Evolutionary conservation across 2,329 filamentous ascomycete species (phyloP).

Genomic region (Aspergillus tanneri): DNA sequence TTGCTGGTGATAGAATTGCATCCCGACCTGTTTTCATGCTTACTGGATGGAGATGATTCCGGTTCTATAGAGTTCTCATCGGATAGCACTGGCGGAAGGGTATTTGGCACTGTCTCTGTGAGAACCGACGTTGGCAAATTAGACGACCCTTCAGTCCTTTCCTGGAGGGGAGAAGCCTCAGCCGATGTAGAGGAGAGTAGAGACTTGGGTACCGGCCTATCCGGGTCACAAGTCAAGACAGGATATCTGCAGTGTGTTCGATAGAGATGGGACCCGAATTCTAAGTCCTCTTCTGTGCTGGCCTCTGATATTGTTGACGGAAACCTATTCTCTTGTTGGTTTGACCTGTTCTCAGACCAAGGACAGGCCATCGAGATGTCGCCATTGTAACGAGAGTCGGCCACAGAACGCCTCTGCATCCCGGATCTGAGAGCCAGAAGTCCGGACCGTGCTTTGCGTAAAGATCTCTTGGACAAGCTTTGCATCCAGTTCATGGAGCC

Average conservation of each 20-base stretch:
- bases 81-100: no score
- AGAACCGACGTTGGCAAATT: not conserved
- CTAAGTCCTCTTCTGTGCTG: conserved; percentile 30
- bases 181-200: conserved; percentile 3
- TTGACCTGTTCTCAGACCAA: conserved; percentile 18
- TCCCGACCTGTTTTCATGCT: not conserved
- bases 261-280: conserved; percentile 29
- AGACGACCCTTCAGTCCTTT: not conserved
- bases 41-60: no score
- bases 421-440: conserved; percentile 31
- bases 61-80: no score
- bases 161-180: not conserved
- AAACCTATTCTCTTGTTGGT: conserved; percentile 14
- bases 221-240: not conserved
- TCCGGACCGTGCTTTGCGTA: conserved; percentile 34
- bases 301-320: conserved; percentile 27
- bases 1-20: not conserved
- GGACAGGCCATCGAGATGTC: conserved; percentile 14
- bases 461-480: conserved; percentile 28
- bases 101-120: not conserved
- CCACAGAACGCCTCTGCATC: conserved; percentile 21
- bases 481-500: conserved; percentile 28
- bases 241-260: conserved; percentile 21
- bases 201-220: not conserved
- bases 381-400: not conserved